Base-by-base conservation (phyloP, 257 asterid genomes). In the Nicotiana sylvestris region DNA sequence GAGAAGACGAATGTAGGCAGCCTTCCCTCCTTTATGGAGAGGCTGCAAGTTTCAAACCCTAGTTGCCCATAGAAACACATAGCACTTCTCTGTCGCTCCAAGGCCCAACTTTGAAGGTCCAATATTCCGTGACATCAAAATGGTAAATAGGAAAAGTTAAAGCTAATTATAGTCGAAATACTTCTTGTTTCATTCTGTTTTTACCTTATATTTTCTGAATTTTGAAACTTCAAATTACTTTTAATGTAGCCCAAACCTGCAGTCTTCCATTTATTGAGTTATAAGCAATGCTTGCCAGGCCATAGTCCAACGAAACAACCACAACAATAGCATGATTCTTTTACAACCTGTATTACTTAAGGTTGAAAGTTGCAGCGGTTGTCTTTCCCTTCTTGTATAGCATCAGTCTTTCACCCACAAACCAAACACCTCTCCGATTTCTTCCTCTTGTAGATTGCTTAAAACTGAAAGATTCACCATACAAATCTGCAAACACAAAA, bases 11-110 rank as follows among this genome's bases (percentile, higher is more conserved):
- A 32, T 11, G 33, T 39, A 16, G 15, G 46, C 77, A 69, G 32
- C 33, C 46, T 39, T 69, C 77, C 77, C 77, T 39, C 3, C n/a
- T 39, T 69, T n/a, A 39, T 69, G 78, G 13, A 70, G 78, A 70
- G 78, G 35, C 60, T 70, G 78, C 78, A 11, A 5, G 78, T 70
- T 70, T 70, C 60, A 21, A 21, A 5, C n/a, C 12, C 37, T 70
- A 21, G 37, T 43, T 30, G 49, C 78, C 46, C 21, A 6, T 21
- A 43, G 21, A 43, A 70, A 43, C 60, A 21, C 21, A 27, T 33
- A 21, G 60, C 78, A 43, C 35, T 70, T 43, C 78, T 43, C 78
- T 70, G 12, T 43, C 0, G 12, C 58, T 53, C 58, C 77, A 69
- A 70, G 33, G 78, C 35, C 17, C 29, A 9, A 21, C 10, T 21